These are phyloP conservation scores for Pythium aristosporum DNA, from an alignment of 352 stramenopile genomes.

Conservation along the genomic window DNA sequence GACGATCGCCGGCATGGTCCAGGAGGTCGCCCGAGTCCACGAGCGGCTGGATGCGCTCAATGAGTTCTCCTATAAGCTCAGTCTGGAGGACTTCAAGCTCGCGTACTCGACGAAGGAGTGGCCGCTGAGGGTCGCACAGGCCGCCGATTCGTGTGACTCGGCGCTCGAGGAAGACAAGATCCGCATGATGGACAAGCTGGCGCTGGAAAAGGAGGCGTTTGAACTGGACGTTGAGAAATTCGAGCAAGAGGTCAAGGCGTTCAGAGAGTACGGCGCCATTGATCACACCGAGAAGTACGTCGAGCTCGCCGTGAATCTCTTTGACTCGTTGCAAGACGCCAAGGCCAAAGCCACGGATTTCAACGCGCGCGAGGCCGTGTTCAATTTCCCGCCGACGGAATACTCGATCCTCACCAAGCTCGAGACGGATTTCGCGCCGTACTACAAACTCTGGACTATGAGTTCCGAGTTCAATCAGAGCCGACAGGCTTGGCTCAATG, in stretches of 20 bases:
- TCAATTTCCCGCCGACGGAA: conserved; percentile 92
- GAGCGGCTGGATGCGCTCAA: conserved; percentile 63
- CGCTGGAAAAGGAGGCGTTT: conserved; percentile 90
- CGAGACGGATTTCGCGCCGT: conserved; percentile 86
- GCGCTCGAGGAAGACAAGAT: conserved; percentile 91
- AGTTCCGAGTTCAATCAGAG: conserved; percentile 92
- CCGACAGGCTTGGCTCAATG: conserved; percentile 91
- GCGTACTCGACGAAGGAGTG: conserved; percentile 90
- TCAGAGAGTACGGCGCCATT: conserved; percentile 88
- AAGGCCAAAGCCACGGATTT: conserved; percentile 91
- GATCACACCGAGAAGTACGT: conserved; percentile 90
- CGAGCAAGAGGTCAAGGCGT: conserved; percentile 85
- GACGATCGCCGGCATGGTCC: conserved; percentile 73
- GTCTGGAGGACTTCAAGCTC: conserved; percentile 86
- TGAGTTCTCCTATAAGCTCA: conserved; percentile 87
- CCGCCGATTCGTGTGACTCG: conserved; percentile 83
- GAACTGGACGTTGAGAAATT: conserved; percentile 86
- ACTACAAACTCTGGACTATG: conserved; percentile 96
- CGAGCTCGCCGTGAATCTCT: conserved; percentile 81
- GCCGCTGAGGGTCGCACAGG: conserved; percentile 77
- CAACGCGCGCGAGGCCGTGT: conserved; percentile 91
- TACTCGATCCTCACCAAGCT: conserved; percentile 87
- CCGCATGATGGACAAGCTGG: conserved; percentile 93
- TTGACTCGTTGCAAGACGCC: conserved; percentile 90
- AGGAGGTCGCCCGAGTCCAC: conserved; percentile 78